These are phyloP conservation scores for Coriolopsis trogii DNA, from an alignment of 1,284 basidiomycete species.

Conservation along the genomic window DNA sequence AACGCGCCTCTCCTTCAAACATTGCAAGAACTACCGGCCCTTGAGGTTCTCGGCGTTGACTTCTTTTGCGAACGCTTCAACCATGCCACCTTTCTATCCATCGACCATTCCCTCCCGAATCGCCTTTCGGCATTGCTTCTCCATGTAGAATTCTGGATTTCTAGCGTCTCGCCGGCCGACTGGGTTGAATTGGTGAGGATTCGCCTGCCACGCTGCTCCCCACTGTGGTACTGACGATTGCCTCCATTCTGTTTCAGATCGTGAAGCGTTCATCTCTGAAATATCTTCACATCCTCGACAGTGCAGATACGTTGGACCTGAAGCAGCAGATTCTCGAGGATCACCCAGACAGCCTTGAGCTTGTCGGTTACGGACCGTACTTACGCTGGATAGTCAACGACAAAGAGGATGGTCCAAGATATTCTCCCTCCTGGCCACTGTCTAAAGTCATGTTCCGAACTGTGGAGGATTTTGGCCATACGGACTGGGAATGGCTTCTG, in stretches of 20 bases:
- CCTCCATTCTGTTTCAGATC: constrained; percentile 2
- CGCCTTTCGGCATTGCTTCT: too few relatives aligned
- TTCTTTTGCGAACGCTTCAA: too few relatives aligned
- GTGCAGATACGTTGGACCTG: background rate
- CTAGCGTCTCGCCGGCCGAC: too few relatives aligned
- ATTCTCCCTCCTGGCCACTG: constrained; percentile 6
- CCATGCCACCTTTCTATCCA: too few relatives aligned
- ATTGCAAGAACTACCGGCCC: too few relatives aligned
- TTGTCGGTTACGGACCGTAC: constrained; percentile 9
- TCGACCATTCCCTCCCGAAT: too few relatives aligned
- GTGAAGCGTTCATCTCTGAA: background rate
- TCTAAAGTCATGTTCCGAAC: constrained; percentile 3
- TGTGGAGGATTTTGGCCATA: constrained; percentile 10
- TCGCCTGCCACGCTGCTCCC: too few relatives aligned
- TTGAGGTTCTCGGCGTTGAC: too few relatives aligned
- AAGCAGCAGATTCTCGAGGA: constrained; percentile 14
- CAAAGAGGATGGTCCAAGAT: background rate
- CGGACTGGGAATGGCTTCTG: constrained; percentile 17
- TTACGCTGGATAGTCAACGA: constrained; percentile 12
- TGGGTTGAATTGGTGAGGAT: too few relatives aligned
- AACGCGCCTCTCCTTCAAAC: too few relatives aligned
- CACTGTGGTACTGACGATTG: too few relatives aligned
- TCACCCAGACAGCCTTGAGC: constrained; percentile 9
- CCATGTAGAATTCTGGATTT: too few relatives aligned
- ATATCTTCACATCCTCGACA: constrained; percentile 12